Evolutionary conservation across 192 early-diverging fungal species (phyloP).

Genomic region (Coemansia sp.): DNA sequence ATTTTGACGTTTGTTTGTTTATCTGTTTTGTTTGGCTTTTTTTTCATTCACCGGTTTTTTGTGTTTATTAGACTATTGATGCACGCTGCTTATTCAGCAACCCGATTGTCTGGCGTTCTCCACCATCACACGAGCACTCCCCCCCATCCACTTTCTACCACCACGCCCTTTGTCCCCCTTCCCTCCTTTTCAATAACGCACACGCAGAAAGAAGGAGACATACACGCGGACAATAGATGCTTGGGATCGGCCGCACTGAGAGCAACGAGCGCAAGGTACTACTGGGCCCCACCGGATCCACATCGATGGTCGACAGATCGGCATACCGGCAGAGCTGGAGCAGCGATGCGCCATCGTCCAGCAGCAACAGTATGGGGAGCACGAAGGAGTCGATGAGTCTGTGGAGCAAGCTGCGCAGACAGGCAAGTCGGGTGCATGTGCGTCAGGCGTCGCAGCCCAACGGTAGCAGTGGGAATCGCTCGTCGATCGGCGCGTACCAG

Average conservation of each 20-base stretch:
- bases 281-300: neutral
- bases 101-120: neutral
- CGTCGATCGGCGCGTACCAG: neutral
- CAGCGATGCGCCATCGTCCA: constrained; percentile 46
- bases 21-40: too few relatives aligned
- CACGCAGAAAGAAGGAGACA: neutral
- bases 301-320: constrained; percentile 11
- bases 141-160: neutral
- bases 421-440: constrained; percentile 31
- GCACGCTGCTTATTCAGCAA: neutral
- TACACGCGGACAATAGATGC: constrained; percentile 10
- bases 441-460: constrained; percentile 4
- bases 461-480: neutral
- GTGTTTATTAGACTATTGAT: neutral
- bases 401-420: constrained; percentile 49
- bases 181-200: neutral
- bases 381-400: constrained; percentile 26
- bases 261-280: neutral
- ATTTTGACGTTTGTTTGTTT: neutral
- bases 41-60: neutral
- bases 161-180: neutral
- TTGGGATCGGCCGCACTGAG: constrained; percentile 21
- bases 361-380: constrained; percentile 38
- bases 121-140: neutral
- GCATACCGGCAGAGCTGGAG: constrained; percentile 46